Evolutionary conservation across 805 yeast genomes (phyloP), one percentile per base, ranked within the genome.

Genomic region (Zygotorulaspora danielsina): DNA sequence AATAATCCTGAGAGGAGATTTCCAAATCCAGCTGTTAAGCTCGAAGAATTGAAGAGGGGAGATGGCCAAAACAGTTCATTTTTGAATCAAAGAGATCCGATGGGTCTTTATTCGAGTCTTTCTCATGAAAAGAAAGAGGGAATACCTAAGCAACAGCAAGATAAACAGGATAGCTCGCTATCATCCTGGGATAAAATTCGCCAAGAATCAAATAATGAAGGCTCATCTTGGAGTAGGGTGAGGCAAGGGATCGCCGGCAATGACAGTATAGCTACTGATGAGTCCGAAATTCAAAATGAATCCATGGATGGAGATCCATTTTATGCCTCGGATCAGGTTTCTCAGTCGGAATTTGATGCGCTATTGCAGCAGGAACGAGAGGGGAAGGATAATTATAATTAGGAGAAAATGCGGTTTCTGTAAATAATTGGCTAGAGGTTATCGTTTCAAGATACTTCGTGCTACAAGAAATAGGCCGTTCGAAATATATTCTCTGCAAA

Each of bases 1-100:
- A 66, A 66, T 12, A 73, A 80, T 48, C 78, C 81, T 0, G 68
- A 66, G 15, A 67, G 67, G 34, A 65, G 73, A 26, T 59, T 81
- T 48, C 73, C 72, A 39, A 81, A 81, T 51, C 88, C 88, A 5
- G 62, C 70, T 50, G 51, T 53, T 0, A 49, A 61, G 46, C 56
- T 67, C 22, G 57, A 64, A 9, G 64, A 54, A 30, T 24, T 58
- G 40, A 39, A 48, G 29, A 54, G 54, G 36, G 41, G 45, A 2
- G 47, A 33, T 15, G 45, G 44, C 5, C 37, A 39, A 13, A 39
- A 32, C 7, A 30, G 42, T 9, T 44, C 55, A 8, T 43, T 63
- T n/a, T 50, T 64, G 30, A 54, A 65, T 20, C 65, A 64, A 20
- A 64, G 66, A 36, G 70, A 66, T 39, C 67, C 68, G 1, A 17